Percentiles rank a stretch among this genome's conserved stretches.
These are phyloP conservation scores for Hemisphaericaspora lyxosophila DNA, from an alignment of 1,139 yeast species.

Conservation along the genomic window DNA sequence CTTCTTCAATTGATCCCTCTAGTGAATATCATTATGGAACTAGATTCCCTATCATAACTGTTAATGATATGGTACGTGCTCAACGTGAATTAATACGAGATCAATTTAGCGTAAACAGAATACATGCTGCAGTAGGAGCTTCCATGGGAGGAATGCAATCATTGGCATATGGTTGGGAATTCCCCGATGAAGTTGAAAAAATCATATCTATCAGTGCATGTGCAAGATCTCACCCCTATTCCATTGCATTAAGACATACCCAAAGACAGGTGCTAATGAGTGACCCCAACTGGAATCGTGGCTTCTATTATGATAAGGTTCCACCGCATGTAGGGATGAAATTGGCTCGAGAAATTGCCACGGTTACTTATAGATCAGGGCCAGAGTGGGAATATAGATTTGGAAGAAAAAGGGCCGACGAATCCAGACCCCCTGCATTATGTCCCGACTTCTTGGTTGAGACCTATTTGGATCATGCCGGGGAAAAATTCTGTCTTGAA, in stretches of 20 bases:
- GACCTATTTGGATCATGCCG: conserved; percentile 90
- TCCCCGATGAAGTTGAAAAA: conserved; percentile 71
- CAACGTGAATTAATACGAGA: conserved; percentile 68
- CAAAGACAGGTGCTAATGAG: conserved; percentile 93
- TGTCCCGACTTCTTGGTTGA: conserved; percentile 93
- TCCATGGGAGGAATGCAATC: conserved; percentile 99
- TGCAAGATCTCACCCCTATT: conserved; percentile 90
- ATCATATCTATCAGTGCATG: conserved; percentile 84
- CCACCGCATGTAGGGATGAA: conserved; percentile 97
- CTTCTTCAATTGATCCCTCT: conserved; percentile 77
- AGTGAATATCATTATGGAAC: conserved; percentile 73
- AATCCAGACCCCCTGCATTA: conserved; percentile 73
- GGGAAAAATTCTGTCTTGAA: conserved; percentile 88
- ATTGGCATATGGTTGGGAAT: conserved; percentile 81
- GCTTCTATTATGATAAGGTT: conserved; percentile 72
- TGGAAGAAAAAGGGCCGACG: conserved; percentile 86
- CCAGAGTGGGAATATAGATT: conserved; percentile 96
- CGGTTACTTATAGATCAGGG: conserved; percentile 91
- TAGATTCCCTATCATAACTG: conserved; percentile 79
- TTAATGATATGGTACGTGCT: conserved; percentile 89
- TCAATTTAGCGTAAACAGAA: conserved; percentile 58
- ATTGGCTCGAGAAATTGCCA: conserved; percentile 88
- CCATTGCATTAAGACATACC: conserved; percentile 89
- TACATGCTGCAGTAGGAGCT: conserved; percentile 84
- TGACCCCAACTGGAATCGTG: conserved; percentile 93